Percentiles rank a stretch among this genome's conserved stretches.
Conservation (phyloP, 1,139 yeast species). For the Pneumocystis murina region DNA sequence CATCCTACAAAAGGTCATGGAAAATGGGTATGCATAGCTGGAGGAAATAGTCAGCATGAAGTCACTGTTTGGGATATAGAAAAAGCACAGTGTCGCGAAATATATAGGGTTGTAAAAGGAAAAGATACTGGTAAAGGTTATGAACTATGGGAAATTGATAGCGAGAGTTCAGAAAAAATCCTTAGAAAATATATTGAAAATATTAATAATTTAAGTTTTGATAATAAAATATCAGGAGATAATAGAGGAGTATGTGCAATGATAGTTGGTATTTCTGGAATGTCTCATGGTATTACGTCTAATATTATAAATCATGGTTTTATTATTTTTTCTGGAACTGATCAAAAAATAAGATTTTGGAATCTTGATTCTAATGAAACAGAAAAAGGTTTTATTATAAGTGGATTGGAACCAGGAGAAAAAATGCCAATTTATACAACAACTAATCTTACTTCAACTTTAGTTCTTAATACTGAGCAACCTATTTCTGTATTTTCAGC, state of each 20-base stretch:
- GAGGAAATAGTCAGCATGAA: slow-evolving; percentile 47
- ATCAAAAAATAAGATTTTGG: slow-evolving; percentile 35
- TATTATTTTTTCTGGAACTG: slow-evolving; percentile 28
- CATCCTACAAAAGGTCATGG: slow-evolving; percentile 31
- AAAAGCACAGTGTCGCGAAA: slow-evolving; percentile 44
- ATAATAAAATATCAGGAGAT: neutral
- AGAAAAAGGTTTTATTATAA: slow-evolving; percentile 28
- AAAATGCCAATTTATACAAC: slow-evolving; percentile 23
- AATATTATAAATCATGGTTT: slow-evolving; percentile 14
- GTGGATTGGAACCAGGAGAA: slow-evolving; percentile 21
- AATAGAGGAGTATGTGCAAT: neutral
- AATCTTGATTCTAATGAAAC: slow-evolving; percentile 25
- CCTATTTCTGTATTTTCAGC: slow-evolving; percentile 3
- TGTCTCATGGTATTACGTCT: slow-evolving; percentile 1
- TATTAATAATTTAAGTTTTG: slow-evolving; percentile 3
- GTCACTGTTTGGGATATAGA: slow-evolving; percentile 68
- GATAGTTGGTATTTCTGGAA: neutral
- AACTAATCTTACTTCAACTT: slow-evolving; percentile 25
- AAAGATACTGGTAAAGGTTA: slow-evolving; percentile 11
- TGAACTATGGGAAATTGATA: slow-evolving; percentile 15
- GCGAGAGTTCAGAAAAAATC: slow-evolving; percentile 15
- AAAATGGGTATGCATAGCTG: slow-evolving; percentile 40
- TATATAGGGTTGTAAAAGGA: slow-evolving; percentile 21
- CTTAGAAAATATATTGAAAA: slow-evolving; percentile 11
- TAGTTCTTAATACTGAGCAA: slow-evolving; percentile 21